Conservation (phyloP, 805 yeast species). For the Wickerhamiella lipophila region DNA sequence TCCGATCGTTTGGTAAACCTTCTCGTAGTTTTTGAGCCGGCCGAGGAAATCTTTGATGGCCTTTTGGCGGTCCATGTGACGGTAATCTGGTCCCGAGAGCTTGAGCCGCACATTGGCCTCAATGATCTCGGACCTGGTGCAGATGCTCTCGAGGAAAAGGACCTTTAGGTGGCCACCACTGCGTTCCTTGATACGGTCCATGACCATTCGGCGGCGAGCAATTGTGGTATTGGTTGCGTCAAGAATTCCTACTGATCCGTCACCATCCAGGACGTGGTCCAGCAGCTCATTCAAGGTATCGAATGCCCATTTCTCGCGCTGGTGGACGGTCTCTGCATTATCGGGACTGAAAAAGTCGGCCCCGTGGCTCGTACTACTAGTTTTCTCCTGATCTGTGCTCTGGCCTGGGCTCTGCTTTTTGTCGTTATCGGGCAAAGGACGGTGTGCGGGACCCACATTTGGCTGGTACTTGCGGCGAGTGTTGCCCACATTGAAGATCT, state of each 20-base stretch:
- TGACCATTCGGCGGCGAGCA: constrained; percentile 52
- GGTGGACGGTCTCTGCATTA: constrained; percentile 46
- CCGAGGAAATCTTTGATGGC: constrained; percentile 76
- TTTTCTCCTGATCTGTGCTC: constrained; percentile 21
- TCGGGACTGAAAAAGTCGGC: constrained; percentile 82
- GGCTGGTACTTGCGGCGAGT: constrained; percentile 64
- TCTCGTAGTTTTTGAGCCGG: constrained; percentile 69
- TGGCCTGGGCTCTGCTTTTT: not conserved
- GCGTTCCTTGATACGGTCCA: constrained; percentile 31
- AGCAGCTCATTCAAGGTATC: constrained; percentile 77
- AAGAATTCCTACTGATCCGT: constrained; percentile 84
- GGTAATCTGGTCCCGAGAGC: constrained; percentile 86
- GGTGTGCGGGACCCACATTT: constrained; percentile 53
- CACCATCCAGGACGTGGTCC: constrained; percentile 65
- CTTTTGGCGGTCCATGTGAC: constrained; percentile 63
- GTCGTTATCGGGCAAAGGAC: constrained; percentile 41
- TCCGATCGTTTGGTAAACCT: constrained; percentile 81
- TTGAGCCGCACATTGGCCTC: constrained; percentile 77
- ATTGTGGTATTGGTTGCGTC: constrained; percentile 88
- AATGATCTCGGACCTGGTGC: constrained; percentile 65
- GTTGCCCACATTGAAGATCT: constrained; percentile 90
- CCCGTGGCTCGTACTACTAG: constrained; percentile 41
- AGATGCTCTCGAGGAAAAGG: constrained; percentile 72
- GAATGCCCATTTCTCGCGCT: constrained; percentile 92
- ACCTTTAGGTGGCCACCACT: constrained; percentile 46